Conservation (phyloP, 768 basidiomycete species). For the Macrolepiota fuliginosa region DNA sequence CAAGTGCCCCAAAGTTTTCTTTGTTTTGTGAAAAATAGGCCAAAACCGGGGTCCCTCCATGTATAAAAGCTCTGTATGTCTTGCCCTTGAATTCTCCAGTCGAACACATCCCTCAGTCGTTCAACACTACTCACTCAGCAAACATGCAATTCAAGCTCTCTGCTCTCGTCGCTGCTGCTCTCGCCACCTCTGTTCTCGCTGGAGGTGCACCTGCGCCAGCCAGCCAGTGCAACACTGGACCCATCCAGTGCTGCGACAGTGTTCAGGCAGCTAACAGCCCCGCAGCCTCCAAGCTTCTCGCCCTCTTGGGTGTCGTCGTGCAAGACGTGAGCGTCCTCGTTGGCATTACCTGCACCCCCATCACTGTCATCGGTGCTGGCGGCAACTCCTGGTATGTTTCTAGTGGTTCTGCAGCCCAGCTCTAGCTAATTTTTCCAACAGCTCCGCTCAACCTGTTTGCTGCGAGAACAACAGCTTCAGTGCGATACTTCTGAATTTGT, state of each 20-base stretch:
- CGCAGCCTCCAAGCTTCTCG: too few species aligned
- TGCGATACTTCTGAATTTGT: conserved; percentile 15
- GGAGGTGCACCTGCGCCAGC: conserved; percentile 12
- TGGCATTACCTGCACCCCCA: conserved; percentile 26
- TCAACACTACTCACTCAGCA: conserved; percentile 8
- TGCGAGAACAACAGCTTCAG: conserved; percentile 30
- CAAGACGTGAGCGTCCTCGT: too few species aligned
- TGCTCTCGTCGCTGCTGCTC: conserved; percentile 18
- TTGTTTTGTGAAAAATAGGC: neutral
- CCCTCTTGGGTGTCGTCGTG: too few species aligned
- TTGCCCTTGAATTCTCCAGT: conserved; percentile 11
- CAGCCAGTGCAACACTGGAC: neutral
- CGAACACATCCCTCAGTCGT: conserved; percentile 16
- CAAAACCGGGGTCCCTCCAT: neutral
- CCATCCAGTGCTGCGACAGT: neutral
- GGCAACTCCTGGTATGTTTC: conserved; percentile 22
- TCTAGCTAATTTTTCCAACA: conserved; percentile 4
- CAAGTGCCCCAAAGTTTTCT: neutral
- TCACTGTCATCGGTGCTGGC: conserved; percentile 22
- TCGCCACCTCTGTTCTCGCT: conserved; percentile 22
- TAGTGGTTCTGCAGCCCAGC: neutral
- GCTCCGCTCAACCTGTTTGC: conserved; percentile 28
- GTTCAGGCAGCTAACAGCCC: too few species aligned
- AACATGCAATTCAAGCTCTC: conserved; percentile 22
- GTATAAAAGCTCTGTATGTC: neutral